phyloP scores from a whole-genome alignment of 768 basidiomycete species.

The Suillus hirtellus region DNA sequence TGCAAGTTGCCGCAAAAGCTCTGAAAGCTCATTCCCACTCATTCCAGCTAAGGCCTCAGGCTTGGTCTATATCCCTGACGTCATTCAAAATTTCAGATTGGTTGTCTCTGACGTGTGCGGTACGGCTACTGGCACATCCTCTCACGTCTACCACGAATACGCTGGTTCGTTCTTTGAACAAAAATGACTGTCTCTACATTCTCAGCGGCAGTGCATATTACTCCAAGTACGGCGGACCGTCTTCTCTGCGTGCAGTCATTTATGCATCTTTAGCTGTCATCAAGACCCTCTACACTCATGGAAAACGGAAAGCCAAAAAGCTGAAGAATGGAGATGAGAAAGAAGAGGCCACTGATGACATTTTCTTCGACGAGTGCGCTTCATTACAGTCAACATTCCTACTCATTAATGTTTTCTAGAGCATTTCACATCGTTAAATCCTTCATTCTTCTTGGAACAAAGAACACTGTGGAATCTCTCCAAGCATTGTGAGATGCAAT shows the following conservation, averaged over 20 bases:
- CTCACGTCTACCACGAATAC: background rate
- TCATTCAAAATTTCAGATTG: background rate
- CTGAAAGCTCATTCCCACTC: background rate
- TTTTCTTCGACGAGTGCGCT: slow-evolving; percentile 69
- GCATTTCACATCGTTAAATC: slow-evolving; percentile 74
- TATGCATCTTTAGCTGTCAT: slow-evolving; percentile 44
- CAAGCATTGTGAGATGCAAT: slow-evolving; percentile 53
- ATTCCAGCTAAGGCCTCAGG: background rate
- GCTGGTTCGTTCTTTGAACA: background rate
- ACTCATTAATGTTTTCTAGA: slow-evolving; percentile 29
- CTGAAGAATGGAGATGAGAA: slow-evolving; percentile 33
- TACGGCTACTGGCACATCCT: background rate
- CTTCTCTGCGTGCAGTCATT: background rate
- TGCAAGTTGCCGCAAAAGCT: background rate
- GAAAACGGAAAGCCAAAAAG: slow-evolving; percentile 42
- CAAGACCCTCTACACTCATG: slow-evolving; percentile 52
- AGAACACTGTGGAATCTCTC: slow-evolving; percentile 71
- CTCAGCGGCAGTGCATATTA: slow-evolving; percentile 55
- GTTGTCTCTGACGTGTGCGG: background rate
- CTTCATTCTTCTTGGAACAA: slow-evolving; percentile 64
- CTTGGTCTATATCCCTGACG: background rate
- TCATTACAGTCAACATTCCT: background rate
- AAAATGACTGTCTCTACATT: slow-evolving; percentile 53
- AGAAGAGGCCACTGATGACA: slow-evolving; percentile 53
- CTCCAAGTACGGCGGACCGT: slow-evolving; percentile 41